Evolutionary conservation across 345 rosid genomes (phyloP), one percentile per base, ranked within the genome.

Genomic region (Euclidium syriacum): DNA sequence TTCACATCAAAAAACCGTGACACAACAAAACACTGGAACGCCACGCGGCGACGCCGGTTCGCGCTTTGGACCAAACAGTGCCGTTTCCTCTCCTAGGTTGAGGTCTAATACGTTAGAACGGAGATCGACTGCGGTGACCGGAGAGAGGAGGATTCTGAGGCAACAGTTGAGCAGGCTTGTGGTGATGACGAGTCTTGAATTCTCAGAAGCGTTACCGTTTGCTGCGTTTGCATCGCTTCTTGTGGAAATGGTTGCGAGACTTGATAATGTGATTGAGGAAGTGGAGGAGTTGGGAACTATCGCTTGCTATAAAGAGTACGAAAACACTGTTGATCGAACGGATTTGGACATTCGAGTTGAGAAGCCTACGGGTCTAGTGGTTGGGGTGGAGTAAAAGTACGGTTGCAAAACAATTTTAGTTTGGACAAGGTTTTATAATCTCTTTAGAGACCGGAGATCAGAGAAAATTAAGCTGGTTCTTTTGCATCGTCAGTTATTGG

Each of bases 171-270:
- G 91, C 48, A 85, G 72, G 67, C 72, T 80, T 3, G 85, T 81
- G 0, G 75, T 85, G 27, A 71, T 84, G 47, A 80, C 87, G 1
- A 78, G 86, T 36, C 78, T 86, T 0, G 95, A 87, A 73, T 90
- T 90, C 77, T 81, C 83, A 1, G 87, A 86, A 49, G 87, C 95
- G 9, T 86, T 90, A 53, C 96, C 96, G 0, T 84, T 89, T 18
- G 88, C 95, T 0, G 89, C 89, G 7, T 89, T 89, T 57, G 95
- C 88, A 1, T 83, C 90, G 10, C 65, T 83, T 75, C 75, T 90
- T 7, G 82, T 82, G 62, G 90, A 90, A 71, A 75, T 79, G 19
- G 85, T 87, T 10, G 90, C 90, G 0, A 81, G 85, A 79, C 86
- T 90, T 3, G 92, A 87, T 40, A 80, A 34, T 42, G 81, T 83